These are phyloP conservation scores for Rickenella mellea DNA, from an alignment of 768 basidiomycete species.

Conservation along the genomic window DNA sequence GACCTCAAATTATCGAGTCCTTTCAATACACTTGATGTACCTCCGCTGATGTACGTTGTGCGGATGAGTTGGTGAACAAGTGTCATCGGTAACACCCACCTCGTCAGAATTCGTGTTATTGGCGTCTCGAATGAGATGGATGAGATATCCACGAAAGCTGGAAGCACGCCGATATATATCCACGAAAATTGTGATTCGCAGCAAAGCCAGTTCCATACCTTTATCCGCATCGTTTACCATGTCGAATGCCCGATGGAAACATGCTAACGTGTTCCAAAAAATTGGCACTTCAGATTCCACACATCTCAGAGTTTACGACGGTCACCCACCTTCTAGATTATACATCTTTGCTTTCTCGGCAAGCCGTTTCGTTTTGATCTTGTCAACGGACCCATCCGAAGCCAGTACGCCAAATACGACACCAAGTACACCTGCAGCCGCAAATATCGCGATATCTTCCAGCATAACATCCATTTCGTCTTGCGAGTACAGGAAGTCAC, in stretches of 20 bases:
- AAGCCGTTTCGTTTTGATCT: conserved; percentile 35
- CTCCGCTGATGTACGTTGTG: background rate
- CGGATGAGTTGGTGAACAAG: background rate
- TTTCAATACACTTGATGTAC: background rate
- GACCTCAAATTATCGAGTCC: background rate
- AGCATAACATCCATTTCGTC: conserved; percentile 65
- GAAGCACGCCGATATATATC: background rate
- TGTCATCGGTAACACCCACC: conserved; percentile 29
- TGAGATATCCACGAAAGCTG: conserved; percentile 39
- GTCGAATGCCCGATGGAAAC: conserved; percentile 75
- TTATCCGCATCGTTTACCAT: conserved; percentile 48
- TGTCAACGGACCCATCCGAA: conserved; percentile 47
- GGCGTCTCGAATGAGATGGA: conserved; percentile 43
- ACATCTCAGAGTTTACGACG: too few species aligned
- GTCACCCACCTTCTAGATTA: background rate
- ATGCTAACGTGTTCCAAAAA: conserved; percentile 33
- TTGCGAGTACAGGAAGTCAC: conserved; percentile 69
- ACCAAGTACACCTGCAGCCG: conserved; percentile 45
- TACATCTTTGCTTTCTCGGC: background rate
- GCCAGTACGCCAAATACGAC: conserved; percentile 61
- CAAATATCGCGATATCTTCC: conserved; percentile 60
- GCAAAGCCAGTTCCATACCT: conserved; percentile 27
- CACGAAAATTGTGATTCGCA: background rate
- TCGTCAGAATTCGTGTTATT: conserved; percentile 71
- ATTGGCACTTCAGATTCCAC: background rate